Evolutionary conservation across 2,329 filamentous ascomycete species (phyloP), one percentile per base, ranked within the genome.

Genomic region (Magnaporthiopsis rhizophila): DNA sequence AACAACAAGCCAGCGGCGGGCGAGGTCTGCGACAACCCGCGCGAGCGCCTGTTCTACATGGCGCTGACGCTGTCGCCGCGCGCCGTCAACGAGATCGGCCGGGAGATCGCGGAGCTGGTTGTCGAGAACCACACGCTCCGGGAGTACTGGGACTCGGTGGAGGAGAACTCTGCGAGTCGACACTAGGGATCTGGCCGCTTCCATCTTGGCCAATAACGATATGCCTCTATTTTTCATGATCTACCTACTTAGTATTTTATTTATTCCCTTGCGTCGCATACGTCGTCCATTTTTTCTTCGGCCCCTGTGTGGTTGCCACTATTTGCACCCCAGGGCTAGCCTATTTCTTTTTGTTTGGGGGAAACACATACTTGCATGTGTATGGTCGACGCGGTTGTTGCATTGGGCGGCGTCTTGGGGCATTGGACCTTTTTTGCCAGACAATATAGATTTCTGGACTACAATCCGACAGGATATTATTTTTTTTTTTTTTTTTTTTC

Each of bases 11-110:
- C 53, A 12, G 15, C 24, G 18, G 50, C 38, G 3, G 45, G 13
- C n/a, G 45, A n/a, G 5, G 57, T 65, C 7, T 86, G 83, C 68
- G 71, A 76, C 2, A 69, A 71, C 3, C 80, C 80, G 1, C 72
- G 79, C 18, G 74, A 79, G 15, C 80, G 83, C 65, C 73, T 86
- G 2, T 86, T 84, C 70, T 81, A 79, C 71, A 81, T 82, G 61
- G 74, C 76, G 0, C 84, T 83, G 58, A 80, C 76, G 0, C 72
- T 85, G 4, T 74, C 74, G 18, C 67, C 68, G 56, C 70, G 72
- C 28, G 78, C 75, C 21, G 76, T 79, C 4, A 64, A 68, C 15
- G 62, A 61, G 6, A 61, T 57, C 13, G 59, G 45, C 21, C 53
- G 53, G 45, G 63, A 60, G 59, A 64, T 53, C 45, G 58, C 58